Conservation (phyloP, 2,329 filamentous ascomycete genomes). For the Sarocladiaceae sp. region DNA sequence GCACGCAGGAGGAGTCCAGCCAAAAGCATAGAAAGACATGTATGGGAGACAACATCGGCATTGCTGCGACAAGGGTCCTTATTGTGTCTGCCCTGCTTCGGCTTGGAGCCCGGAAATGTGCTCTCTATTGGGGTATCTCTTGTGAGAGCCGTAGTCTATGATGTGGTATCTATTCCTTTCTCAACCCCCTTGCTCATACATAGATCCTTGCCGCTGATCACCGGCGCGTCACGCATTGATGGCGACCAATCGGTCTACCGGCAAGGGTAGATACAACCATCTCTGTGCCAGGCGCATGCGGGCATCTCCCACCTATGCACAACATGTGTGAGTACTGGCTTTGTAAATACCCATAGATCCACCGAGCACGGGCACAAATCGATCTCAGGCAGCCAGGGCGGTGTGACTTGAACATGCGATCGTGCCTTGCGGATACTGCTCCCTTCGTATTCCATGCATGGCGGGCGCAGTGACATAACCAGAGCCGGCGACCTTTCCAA, state of each 20-base stretch:
- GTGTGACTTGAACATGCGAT: constrained; percentile 4
- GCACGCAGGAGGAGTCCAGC: too few species aligned
- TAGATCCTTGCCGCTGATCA: constrained; percentile 2
- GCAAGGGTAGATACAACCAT: neutral
- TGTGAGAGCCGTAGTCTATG: too few species aligned
- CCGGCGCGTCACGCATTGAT: constrained; percentile 1
- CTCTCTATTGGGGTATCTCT: too few species aligned
- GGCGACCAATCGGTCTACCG: constrained; percentile 3
- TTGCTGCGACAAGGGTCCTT: too few species aligned
- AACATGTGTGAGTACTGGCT: neutral
- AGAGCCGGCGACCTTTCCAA: constrained; percentile 4
- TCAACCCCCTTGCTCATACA: neutral
- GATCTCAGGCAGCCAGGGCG: constrained; percentile 1
- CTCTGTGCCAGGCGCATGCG: neutral
- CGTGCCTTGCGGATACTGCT: neutral
- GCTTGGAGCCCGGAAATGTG: too few species aligned
- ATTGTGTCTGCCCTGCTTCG: too few species aligned
- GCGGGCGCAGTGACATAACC: neutral
- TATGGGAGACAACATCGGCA: too few species aligned
- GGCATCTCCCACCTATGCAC: neutral
- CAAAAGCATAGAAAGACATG: too few species aligned
- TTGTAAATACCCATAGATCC: neutral
- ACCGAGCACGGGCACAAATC: neutral
- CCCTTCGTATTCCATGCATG: constrained; percentile 8
- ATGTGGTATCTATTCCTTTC: too few species aligned